phyloP scores from a whole-genome alignment of 176 grass and related monocot genomes.

The Oryza punctata region DNA sequence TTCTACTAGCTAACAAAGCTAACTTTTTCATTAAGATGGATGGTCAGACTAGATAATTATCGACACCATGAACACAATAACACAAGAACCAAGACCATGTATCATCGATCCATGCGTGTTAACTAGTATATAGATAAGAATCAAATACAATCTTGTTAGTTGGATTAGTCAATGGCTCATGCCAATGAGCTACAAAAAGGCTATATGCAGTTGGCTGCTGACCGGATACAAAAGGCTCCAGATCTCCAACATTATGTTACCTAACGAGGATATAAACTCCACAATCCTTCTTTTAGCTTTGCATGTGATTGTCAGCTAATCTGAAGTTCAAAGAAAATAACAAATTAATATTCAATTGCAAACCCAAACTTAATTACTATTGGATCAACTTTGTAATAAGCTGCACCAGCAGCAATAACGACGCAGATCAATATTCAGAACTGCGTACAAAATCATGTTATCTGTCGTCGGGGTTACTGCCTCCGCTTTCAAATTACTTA shows the following conservation, averaged over 20 bases:
- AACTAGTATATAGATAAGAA: background rate
- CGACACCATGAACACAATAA: too few relatives aligned
- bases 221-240: background rate
- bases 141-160: background rate
- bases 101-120: background rate
- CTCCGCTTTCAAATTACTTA: too few relatives aligned
- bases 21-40: background rate
- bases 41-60: background rate
- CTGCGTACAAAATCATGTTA: background rate
- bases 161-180: background rate
- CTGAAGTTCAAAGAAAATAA: too few relatives aligned
- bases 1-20: background rate
- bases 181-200: too few relatives aligned
- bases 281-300: too few relatives aligned
- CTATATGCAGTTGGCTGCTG: background rate
- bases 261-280: too few relatives aligned
- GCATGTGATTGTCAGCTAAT: too few relatives aligned
- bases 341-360: too few relatives aligned
- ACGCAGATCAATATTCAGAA: background rate
- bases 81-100: too few relatives aligned
- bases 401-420: too few relatives aligned
- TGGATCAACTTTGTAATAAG: background rate
- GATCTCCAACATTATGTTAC: background rate
- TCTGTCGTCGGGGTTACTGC: background rate
- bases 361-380: too few relatives aligned